phyloP scores from a whole-genome alignment of 2,329 filamentous ascomycete species.

The Trichoderma asperellum region DNA sequence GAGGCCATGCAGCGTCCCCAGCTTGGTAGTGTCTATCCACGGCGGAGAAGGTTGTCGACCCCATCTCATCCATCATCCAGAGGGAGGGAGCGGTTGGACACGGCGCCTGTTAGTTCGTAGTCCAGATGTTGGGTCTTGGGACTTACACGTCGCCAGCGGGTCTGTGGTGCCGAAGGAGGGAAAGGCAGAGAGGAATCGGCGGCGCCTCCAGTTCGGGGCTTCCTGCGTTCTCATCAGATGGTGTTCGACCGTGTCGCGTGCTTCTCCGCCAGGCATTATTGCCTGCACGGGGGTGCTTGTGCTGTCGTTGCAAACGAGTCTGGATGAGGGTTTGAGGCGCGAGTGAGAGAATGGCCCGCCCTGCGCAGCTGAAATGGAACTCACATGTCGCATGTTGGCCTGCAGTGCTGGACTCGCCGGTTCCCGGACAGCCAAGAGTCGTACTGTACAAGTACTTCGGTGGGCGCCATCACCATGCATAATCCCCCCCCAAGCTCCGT shows the following conservation, averaged over 20 bases:
- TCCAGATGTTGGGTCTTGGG: slow-evolving; percentile 18
- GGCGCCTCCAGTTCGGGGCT: slow-evolving; percentile 1
- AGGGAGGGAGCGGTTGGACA: slow-evolving; percentile 3
- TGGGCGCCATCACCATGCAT: slow-evolving; percentile 7
- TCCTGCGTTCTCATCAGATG: background rate
- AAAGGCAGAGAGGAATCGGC: background rate
- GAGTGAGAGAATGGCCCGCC: background rate
- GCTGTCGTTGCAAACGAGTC: background rate
- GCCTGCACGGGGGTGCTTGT: background rate
- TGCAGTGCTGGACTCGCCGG: background rate
- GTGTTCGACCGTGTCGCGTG: background rate
- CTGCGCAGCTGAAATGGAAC: slow-evolving; percentile 13
- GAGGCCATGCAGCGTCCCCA: background rate
- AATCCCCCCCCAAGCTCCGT: background rate
- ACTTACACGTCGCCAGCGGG: slow-evolving; percentile 13
- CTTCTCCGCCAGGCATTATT: background rate
- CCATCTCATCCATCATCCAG: background rate
- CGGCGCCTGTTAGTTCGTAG: slow-evolving; percentile 13
- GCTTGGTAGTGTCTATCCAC: background rate
- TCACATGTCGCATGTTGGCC: background rate
- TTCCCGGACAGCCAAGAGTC: background rate
- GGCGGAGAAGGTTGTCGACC: background rate
- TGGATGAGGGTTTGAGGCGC: no score
- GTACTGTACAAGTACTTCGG: background rate
- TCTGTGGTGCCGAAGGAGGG: slow-evolving; percentile 17